These are phyloP conservation scores for Lenzites betulinus DNA, from an alignment of 768 basidiomycete species.

Conservation along the genomic window DNA sequence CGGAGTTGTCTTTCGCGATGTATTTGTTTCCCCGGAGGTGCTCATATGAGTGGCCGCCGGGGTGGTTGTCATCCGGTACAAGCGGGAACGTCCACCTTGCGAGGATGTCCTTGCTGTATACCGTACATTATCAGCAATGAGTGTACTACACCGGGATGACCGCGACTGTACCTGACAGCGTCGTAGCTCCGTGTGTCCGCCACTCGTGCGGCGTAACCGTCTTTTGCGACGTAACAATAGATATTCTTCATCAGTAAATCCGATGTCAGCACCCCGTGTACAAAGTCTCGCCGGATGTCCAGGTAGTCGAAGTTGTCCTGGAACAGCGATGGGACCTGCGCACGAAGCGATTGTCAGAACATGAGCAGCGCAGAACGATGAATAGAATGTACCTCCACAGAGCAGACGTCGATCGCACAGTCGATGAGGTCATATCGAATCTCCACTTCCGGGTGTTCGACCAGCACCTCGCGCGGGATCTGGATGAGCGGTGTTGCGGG, in stretches of 20 bases:
- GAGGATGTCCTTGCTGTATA: constrained; percentile 85
- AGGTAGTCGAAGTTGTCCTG: constrained; percentile 99
- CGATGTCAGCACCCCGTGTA: constrained; percentile 91
- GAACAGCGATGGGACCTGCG: constrained; percentile 90
- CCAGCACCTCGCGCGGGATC: constrained; percentile 79
- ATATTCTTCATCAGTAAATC: constrained; percentile 95
- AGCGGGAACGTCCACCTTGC: constrained; percentile 95
- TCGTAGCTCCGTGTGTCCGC: constrained; percentile 93
- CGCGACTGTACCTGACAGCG: constrained; percentile 65
- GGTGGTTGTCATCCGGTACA: constrained; percentile 92
- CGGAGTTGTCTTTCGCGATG: constrained; percentile 75
- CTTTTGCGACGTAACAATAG: constrained; percentile 83
- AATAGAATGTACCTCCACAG: constrained; percentile 68
- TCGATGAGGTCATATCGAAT: constrained; percentile 88
- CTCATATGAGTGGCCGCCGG: constrained; percentile 80
- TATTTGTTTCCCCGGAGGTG: constrained; percentile 89
- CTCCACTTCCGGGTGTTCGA: constrained; percentile 76
- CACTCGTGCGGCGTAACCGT: constrained; percentile 91
- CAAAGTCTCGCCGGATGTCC: constrained; percentile 89
- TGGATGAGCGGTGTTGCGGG: constrained; percentile 61
- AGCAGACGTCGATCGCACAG: constrained; percentile 91
- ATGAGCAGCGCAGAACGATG: background rate
- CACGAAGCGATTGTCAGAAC: background rate
- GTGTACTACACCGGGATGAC: background rate
- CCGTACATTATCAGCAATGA: background rate